phyloP scores from a whole-genome alignment of 1,139 yeast species.

The Hyphopichia fennica region DNA sequence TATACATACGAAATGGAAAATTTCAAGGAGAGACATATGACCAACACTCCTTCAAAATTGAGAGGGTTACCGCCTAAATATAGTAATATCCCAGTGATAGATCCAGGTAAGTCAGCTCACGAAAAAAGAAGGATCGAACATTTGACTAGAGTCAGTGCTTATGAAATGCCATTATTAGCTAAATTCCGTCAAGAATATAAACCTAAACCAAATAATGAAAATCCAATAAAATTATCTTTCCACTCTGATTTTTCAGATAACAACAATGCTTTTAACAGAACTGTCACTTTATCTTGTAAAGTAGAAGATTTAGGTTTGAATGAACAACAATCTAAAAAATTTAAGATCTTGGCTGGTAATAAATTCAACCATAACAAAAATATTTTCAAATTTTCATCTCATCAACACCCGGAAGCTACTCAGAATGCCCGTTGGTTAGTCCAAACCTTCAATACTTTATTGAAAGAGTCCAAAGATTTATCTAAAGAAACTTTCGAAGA shows the following conservation, averaged over 20 bases:
- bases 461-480: constrained; percentile 65
- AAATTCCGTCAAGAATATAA: constrained; percentile 67
- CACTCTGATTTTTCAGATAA: constrained; percentile 73
- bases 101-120: constrained; percentile 39
- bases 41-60: constrained; percentile 39
- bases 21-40: constrained; percentile 46
- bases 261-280: constrained; percentile 64
- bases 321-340: constrained; percentile 63
- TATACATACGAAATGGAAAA: constrained; percentile 47
- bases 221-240: constrained; percentile 68
- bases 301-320: constrained; percentile 55
- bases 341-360: constrained; percentile 75
- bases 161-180: constrained; percentile 83
- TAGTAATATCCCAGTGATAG: constrained; percentile 39
- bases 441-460: constrained; percentile 58
- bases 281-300: constrained; percentile 61
- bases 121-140: constrained; percentile 38
- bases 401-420: constrained; percentile 70
- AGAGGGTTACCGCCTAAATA: constrained; percentile 44
- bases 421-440: constrained; percentile 81
- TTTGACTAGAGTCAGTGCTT: constrained; percentile 81
- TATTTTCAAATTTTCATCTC: constrained; percentile 60
- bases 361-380: constrained; percentile 68
- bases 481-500: constrained; percentile 63
- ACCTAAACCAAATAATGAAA: constrained; percentile 42